phyloP scores from a whole-genome alignment of 768 basidiomycete species.

The Terana coerulea region DNA sequence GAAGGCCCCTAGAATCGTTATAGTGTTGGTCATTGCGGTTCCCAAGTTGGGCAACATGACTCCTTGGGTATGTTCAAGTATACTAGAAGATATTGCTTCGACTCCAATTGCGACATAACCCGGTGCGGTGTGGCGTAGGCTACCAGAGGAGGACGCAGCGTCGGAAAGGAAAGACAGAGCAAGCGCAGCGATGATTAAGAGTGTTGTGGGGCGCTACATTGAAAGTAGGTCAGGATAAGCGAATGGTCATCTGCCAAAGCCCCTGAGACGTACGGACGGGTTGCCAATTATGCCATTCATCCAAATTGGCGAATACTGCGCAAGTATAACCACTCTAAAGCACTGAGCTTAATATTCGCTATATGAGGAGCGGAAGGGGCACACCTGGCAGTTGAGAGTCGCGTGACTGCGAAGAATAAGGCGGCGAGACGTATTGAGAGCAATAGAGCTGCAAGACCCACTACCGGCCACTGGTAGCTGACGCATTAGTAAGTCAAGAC shows the following conservation, averaged over 20 bases:
- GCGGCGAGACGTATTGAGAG: conserved; percentile 25
- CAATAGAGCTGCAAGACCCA: conserved; percentile 58
- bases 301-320: conserved; percentile 70
- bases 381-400: not conserved
- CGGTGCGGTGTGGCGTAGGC: conserved; percentile 44
- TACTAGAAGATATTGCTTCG: conserved; percentile 56
- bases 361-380: conserved; percentile 19
- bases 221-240: too few species aligned
- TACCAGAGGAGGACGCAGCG: conserved; percentile 37
- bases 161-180: conserved; percentile 57
- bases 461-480: conserved; percentile 57
- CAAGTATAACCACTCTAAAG: conserved; percentile 63
- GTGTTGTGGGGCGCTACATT: conserved; percentile 50
- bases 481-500: not conserved
- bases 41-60: conserved; percentile 57
- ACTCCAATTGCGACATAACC: conserved; percentile 65
- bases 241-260: too few species aligned
- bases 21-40: conserved; percentile 50
- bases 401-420: not conserved
- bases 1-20: conserved; percentile 59
- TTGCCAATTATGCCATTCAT: conserved; percentile 48
- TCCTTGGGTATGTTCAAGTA: conserved; percentile 58
- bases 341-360: too few species aligned
- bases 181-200: conserved; percentile 44
- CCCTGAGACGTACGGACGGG: conserved; percentile 38